Percentiles rank a stretch among this genome's conserved stretches.
These are phyloP conservation scores for Candida nemodendra DNA, from an alignment of 805 yeast genomes.

Conservation along the genomic window DNA sequence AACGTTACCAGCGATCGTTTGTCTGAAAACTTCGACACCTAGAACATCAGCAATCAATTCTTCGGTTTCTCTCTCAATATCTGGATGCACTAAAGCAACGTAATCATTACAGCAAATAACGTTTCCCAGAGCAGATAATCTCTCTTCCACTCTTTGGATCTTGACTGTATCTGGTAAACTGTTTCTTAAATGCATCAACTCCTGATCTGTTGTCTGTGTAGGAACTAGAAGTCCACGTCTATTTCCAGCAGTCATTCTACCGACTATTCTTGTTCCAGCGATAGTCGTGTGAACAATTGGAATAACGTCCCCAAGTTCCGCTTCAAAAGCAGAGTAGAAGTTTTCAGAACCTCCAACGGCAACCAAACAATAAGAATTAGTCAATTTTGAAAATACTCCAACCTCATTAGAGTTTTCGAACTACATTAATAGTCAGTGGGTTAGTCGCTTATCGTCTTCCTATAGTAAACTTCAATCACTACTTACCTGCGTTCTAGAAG, in stretches of 20 bases:
- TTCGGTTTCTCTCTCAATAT: conserved; percentile 98
- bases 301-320: conserved; percentile 92
- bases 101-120: conserved; percentile 98
- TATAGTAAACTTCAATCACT: not conserved
- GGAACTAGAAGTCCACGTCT: conserved; percentile 97
- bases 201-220: conserved; percentile 97
- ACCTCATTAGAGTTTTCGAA: conserved; percentile 87
- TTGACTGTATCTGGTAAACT: conserved; percentile 92
- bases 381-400: conserved; percentile 91
- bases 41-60: conserved; percentile 96
- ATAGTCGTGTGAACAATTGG: conserved; percentile 97
- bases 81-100: conserved; percentile 98
- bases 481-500: conserved; percentile 60
- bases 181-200: conserved; percentile 94
- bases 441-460: conserved; percentile 8
- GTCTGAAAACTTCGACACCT: conserved; percentile 99
- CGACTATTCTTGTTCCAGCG: conserved; percentile 97
- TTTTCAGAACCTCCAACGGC: conserved; percentile 93
- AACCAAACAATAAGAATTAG: conserved; percentile 94
- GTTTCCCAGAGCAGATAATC: conserved; percentile 94
- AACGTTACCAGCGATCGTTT: conserved; percentile 97
- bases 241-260: conserved; percentile 98
- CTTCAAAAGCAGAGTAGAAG: conserved; percentile 91
- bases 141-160: conserved; percentile 97
- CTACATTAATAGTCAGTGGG: conserved; percentile 15